Evolutionary conservation across 164 flowering plant genomes (phyloP).

Genomic region (Vitis amurensis): DNA sequence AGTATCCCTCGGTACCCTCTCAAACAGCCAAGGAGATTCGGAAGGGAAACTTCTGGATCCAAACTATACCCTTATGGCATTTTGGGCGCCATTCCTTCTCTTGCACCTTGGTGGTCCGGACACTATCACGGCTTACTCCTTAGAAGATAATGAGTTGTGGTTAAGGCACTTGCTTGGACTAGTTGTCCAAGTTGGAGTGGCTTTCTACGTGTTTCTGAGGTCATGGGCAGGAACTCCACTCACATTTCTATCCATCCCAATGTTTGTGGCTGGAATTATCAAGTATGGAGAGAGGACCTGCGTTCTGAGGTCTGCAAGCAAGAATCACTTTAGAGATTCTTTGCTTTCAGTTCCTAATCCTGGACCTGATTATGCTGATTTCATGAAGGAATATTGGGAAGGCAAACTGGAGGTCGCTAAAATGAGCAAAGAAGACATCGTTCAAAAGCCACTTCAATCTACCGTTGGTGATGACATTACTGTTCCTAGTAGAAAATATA

Average conservation of each 20-base stretch:
- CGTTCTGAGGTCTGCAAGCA: no score
- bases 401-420: no score
- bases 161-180: slow-evolving; percentile 18
- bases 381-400: no score
- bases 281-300: no score
- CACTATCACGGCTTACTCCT: slow-evolving; percentile 30
- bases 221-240: no score
- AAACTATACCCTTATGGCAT: not conserved
- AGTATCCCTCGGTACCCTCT: slow-evolving; percentile 13
- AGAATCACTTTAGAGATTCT: no score
- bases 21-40: not conserved
- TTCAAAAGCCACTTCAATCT: no score
- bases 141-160: slow-evolving; percentile 32
- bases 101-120: slow-evolving; percentile 35
- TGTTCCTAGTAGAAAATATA: not conserved
- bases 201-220: not conserved
- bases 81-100: slow-evolving; percentile 30
- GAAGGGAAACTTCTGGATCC: not conserved
- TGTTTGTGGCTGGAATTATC: no score
- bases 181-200: not conserved
- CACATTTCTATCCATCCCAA: no score
- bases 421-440: no score
- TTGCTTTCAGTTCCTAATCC: not conserved
- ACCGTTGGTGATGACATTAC: no score
- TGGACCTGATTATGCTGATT: not conserved